phyloP scores from a whole-genome alignment of 1,284 basidiomycete genomes.

The Laetiporus sulphureus region DNA sequence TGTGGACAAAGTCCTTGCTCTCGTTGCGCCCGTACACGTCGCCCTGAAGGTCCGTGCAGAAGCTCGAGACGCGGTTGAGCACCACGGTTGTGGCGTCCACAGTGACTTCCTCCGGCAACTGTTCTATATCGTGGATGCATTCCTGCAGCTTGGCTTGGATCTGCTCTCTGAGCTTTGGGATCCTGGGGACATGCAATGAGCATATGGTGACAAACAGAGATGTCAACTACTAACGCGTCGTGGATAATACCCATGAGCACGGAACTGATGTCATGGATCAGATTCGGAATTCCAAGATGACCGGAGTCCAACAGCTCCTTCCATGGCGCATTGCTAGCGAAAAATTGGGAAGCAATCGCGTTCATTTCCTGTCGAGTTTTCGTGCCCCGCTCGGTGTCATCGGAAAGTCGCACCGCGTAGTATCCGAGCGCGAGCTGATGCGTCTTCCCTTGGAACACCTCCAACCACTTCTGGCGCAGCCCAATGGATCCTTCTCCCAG shows the following conservation, averaged over 20 bases:
- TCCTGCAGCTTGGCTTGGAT: conserved; percentile 32
- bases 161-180: conserved; percentile 37
- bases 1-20: conserved; percentile 30
- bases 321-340: conserved; percentile 45
- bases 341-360: conserved; percentile 33
- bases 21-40: conserved; percentile 30
- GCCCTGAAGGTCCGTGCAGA: conserved; percentile 32
- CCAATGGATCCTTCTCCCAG: conserved; percentile 36
- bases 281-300: conserved; percentile 47
- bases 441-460: conserved; percentile 36
- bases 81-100: conserved; percentile 38
- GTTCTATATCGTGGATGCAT: conserved; percentile 27
- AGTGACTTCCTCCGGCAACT: conserved; percentile 34
- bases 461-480: conserved; percentile 35
- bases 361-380: conserved; percentile 31
- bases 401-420: conserved; percentile 54
- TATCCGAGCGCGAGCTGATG: conserved; percentile 48
- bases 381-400: conserved; percentile 41
- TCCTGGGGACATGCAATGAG: conserved; percentile 26
- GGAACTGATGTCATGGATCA: conserved; percentile 44
- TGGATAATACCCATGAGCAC: conserved; percentile 46
- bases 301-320: conserved; percentile 29
- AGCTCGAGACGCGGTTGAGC: conserved; percentile 33
- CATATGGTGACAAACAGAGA: background rate
- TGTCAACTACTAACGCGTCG: conserved; percentile 40